phyloP scores from a whole-genome alignment of 345 rosid species.

The Arabidopsis thaliana region TAIR10.1 NC_003076.8:7452501-7453000 shows the following conservation, averaged over 20 bases:
- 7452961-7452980: background rate
- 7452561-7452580: constrained; percentile 83
- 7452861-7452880: background rate
- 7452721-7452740: background rate
- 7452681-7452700: background rate
- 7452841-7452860: background rate
- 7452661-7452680: constrained; percentile 6
- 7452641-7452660: background rate
- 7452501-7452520: constrained; percentile 83
- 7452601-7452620: constrained; percentile 86
- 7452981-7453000: background rate
- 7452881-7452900: constrained; percentile 1
- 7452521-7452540: constrained; percentile 88
- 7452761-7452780: constrained; percentile 1
- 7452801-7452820: background rate
- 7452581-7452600: constrained; percentile 90
- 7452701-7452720: constrained; percentile 2
- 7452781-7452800: background rate
- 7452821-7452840: background rate
- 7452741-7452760: constrained; percentile 4
- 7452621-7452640: constrained; percentile 48
- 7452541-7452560: constrained; percentile 95
- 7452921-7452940: background rate
- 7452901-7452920: background rate
- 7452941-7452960: background rate